Base-by-base conservation (phyloP, 1,139 yeast genomes). In the Spencermartinsiella ligniputridi region DNA sequence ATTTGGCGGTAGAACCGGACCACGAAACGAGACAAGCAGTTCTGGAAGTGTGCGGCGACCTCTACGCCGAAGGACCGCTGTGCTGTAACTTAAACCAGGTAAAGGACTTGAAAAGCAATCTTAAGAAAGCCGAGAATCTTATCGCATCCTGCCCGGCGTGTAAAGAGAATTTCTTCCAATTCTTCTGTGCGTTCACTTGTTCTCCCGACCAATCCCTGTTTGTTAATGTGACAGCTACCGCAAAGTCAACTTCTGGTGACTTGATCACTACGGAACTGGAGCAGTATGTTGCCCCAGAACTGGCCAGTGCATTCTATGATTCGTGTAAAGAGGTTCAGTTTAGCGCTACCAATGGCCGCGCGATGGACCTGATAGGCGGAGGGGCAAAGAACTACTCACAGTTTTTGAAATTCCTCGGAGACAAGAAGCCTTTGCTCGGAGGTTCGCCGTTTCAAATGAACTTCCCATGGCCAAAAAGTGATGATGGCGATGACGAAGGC, bases 81-180 rank as follows among this genome's bases (percentile, higher is more conserved):
- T 82, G 89, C 57, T 82, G 89, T 54, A 70, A 75, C 24, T 44
- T 60, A n/a, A 71, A 62, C 17, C 88, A 81, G 57, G 68, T 79
- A 17, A 53, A 56, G 2, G 66, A 67, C 30, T 61, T 83, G 39
- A 68, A 68, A 50, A 64, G 63, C 34, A 85, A 82, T 59, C 67
- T 92, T 47, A 78, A 81, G 54, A 79, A 79, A 51, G 96, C 85
- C 0, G 94, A 84, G 49, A 79, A 88, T 0, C 66, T 92, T 34
- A 83, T 92, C 35, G 78, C 95, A 19, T 85, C 96, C 3, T 92
- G 98, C 62, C 97, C 97, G 1, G 97, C 98, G 0, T 92, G 98
- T 63, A 74, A 78, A 48, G 80, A 79, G 65, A 92, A 92, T 68
- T 90, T 92, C 63, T 79, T 80, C 57, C 85, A 83, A 56, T 72